Conservation (phyloP, 2,329 filamentous ascomycete genomes). For the Hypoxylon sp. region DNA sequence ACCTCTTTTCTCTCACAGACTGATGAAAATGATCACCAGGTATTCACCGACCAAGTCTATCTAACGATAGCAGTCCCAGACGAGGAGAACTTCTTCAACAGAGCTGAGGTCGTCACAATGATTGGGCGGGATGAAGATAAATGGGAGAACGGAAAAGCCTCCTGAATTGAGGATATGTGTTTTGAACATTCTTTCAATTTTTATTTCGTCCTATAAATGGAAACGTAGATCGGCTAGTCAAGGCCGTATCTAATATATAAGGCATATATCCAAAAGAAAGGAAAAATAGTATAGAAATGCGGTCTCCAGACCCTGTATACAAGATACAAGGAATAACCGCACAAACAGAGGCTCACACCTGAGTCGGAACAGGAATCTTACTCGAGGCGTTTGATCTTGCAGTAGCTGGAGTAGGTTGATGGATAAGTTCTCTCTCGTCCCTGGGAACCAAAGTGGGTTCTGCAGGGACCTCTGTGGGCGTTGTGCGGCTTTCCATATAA, state of each 20-base stretch:
- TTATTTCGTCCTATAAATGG: neutral
- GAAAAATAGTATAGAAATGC: too few species aligned
- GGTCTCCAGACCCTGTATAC: too few species aligned
- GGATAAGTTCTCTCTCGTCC: neutral
- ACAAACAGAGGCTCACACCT: constrained; percentile 49
- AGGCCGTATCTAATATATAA: too few species aligned
- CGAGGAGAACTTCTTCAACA: constrained; percentile 14
- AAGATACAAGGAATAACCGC: constrained; percentile 31
- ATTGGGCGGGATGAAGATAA: constrained; percentile 24
- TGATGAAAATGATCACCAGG: neutral
- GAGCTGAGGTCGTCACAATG: constrained; percentile 8
- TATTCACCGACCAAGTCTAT: constrained; percentile 16
- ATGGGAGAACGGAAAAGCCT: constrained; percentile 7
- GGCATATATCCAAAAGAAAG: neutral
- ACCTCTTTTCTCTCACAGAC: neutral
- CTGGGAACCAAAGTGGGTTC: neutral
- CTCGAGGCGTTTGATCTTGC: neutral
- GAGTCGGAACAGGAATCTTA: neutral
- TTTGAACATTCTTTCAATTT: too few species aligned
- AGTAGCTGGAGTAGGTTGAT: neutral
- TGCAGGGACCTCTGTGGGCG: neutral
- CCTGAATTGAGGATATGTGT: neutral
- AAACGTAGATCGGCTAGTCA: neutral
- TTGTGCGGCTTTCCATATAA: neutral
- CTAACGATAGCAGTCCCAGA: constrained; percentile 7